These are phyloP conservation scores for Tardiomyces digboiensis DNA, from an alignment of 1,139 yeast genomes.

Conservation along the genomic window DNA sequence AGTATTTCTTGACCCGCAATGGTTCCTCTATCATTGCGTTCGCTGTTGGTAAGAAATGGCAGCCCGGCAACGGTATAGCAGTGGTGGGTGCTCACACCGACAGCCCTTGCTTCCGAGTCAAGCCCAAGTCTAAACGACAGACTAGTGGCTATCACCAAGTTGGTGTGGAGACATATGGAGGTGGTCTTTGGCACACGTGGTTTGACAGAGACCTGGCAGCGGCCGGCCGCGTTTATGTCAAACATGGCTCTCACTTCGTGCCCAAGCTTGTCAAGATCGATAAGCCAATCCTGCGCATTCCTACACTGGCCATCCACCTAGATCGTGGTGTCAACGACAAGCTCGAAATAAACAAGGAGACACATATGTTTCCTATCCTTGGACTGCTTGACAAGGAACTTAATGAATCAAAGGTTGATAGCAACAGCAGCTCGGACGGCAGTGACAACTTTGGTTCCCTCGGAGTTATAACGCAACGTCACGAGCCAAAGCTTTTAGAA, in stretches of 20 bases:
- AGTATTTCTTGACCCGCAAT: slow-evolving; percentile 68
- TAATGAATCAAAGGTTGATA: slow-evolving; percentile 14
- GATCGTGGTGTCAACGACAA: slow-evolving; percentile 67
- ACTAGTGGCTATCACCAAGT: slow-evolving; percentile 78
- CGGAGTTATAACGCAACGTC: slow-evolving; percentile 60
- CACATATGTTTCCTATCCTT: slow-evolving; percentile 78
- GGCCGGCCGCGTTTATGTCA: slow-evolving; percentile 84
- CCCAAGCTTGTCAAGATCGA: slow-evolving; percentile 71
- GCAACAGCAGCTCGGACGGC: slow-evolving; percentile 29
- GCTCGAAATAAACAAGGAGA: slow-evolving; percentile 85
- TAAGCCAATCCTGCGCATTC: slow-evolving; percentile 81
- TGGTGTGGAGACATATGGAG: slow-evolving; percentile 94
- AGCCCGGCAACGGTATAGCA: slow-evolving; percentile 77
- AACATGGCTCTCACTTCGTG: slow-evolving; percentile 40
- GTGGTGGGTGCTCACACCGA: slow-evolving; percentile 65
- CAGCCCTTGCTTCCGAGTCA: slow-evolving; percentile 82
- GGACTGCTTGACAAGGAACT: slow-evolving; percentile 45
- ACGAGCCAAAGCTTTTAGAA: slow-evolving; percentile 58
- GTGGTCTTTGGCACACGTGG: slow-evolving; percentile 76
- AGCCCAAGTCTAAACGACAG: slow-evolving; percentile 66
- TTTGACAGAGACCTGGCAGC: slow-evolving; percentile 88
- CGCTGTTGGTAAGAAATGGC: slow-evolving; percentile 63
- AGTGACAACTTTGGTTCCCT: slow-evolving; percentile 53
- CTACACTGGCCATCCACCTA: slow-evolving; percentile 90
- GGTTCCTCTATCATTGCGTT: slow-evolving; percentile 86